Percentiles rank a stretch among this genome's conserved stretches.
Evolutionary conservation across 495 filamentous ascomycete species (phyloP).

Genomic region (Pyronema omphalodes): DNA sequence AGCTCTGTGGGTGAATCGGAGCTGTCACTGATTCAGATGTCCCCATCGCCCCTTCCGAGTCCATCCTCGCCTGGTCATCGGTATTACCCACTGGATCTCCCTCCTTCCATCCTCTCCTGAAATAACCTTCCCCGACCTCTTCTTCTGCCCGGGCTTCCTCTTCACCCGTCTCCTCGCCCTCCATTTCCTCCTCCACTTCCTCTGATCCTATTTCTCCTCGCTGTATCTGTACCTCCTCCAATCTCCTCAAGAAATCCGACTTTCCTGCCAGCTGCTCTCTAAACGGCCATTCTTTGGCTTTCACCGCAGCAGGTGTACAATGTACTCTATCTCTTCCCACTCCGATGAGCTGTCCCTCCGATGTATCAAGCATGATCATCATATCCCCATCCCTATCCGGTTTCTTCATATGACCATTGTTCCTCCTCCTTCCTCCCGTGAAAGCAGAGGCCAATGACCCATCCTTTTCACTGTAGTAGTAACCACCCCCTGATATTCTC

Average conservation of each 20-base stretch:
- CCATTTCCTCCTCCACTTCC: slow-evolving; percentile 3
- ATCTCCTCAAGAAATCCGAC: not conserved
- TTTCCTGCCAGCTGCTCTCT: not conserved
- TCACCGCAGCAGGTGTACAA: slow-evolving; percentile 12
- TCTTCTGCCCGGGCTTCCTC: slow-evolving; percentile 4
- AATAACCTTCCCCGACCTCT: slow-evolving; percentile 1
- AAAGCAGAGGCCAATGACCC: not conserved
- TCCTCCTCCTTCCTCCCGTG: slow-evolving; percentile 8
- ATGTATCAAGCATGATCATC: slow-evolving; percentile 4
- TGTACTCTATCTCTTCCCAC: slow-evolving; percentile 7
- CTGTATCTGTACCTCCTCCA: slow-evolving; percentile 2
- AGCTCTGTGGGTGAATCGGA: not conserved
- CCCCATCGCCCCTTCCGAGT: not conserved
- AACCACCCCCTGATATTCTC: not conserved
- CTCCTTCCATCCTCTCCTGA: slow-evolving; percentile 5
- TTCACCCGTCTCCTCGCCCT: slow-evolving; percentile 8
- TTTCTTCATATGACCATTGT: slow-evolving; percentile 16
- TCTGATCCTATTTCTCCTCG: not conserved
- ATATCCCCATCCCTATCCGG: slow-evolving; percentile 16
- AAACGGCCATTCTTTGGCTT: slow-evolving; percentile 11
- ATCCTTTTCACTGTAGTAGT: slow-evolving; percentile 2
- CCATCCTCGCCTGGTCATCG: slow-evolving; percentile 5
- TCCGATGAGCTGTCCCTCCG: slow-evolving; percentile 11
- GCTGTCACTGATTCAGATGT: not conserved
- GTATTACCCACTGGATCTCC: slow-evolving; percentile 8